Conservation (phyloP, 805 yeast genomes). For the Barnettozyma botsteinii region DNA sequence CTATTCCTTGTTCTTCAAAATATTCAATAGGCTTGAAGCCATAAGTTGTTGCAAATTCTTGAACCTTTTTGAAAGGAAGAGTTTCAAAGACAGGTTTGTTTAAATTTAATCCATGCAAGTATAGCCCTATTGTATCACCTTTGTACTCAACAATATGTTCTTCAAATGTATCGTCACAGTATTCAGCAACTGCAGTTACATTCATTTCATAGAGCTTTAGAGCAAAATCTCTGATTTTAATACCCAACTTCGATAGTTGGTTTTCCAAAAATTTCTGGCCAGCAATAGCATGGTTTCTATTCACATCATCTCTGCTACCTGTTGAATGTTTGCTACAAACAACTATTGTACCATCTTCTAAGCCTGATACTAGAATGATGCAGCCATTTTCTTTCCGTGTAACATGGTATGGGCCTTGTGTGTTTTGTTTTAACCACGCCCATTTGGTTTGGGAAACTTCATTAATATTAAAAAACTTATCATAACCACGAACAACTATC, state of each 20-base stretch:
- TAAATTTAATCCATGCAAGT: slow-evolving; percentile 80
- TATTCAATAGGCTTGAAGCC: slow-evolving; percentile 65
- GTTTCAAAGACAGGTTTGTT: slow-evolving; percentile 65
- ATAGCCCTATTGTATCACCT: slow-evolving; percentile 67
- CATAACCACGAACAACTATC: slow-evolving; percentile 83
- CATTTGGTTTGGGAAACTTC: slow-evolving; percentile 55
- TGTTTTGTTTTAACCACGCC: slow-evolving; percentile 37
- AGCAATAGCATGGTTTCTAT: slow-evolving; percentile 66
- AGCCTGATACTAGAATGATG: slow-evolving; percentile 75
- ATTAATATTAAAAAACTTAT: slow-evolving; percentile 82
- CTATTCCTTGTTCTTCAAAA: slow-evolving; percentile 33
- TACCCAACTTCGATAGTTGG: slow-evolving; percentile 43
- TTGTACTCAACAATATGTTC: slow-evolving; percentile 84
- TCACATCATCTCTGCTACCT: slow-evolving; percentile 52
- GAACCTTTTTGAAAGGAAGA: slow-evolving; percentile 53
- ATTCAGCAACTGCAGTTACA: slow-evolving; percentile 85
- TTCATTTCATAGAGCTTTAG: slow-evolving; percentile 41
- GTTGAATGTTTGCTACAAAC: slow-evolving; percentile 92
- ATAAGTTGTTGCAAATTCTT: slow-evolving; percentile 53
- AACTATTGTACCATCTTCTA: slow-evolving; percentile 66
- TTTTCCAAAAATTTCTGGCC: slow-evolving; percentile 54
- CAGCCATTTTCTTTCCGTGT: slow-evolving; percentile 93
- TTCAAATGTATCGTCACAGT: slow-evolving; percentile 88
- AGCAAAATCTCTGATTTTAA: slow-evolving; percentile 49
- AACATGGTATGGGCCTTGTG: slow-evolving; percentile 73